A percentile compares a stretch with the other conserved stretches of the same genome.
Evolutionary conservation across 176 grass and related monocot species (phyloP).

Genomic region (Phoenix dactylifera): DNA sequence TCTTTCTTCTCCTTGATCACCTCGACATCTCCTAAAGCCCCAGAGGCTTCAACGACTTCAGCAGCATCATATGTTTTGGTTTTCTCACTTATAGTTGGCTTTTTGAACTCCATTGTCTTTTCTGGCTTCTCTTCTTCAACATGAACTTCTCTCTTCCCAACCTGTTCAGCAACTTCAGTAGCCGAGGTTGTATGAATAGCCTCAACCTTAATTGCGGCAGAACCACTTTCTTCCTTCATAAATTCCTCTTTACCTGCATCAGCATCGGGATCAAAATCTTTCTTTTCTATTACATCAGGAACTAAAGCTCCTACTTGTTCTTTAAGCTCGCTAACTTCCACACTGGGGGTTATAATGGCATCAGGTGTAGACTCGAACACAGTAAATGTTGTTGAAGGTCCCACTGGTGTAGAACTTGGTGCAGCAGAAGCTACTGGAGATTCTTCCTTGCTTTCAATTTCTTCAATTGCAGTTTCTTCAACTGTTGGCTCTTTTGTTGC

Average conservation of each 20-base stretch:
- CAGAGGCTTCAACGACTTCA: background rate
- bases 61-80: background rate
- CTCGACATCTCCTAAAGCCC: background rate
- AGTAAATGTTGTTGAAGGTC: too few species aligned
- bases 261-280: background rate
- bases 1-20: background rate
- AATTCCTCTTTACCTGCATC: background rate
- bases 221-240: background rate
- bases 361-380: too few species aligned
- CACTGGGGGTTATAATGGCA: too few species aligned
- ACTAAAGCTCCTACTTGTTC: background rate
- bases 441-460: background rate
- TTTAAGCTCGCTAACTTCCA: slow-evolving; percentile 1
- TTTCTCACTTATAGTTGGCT: background rate
- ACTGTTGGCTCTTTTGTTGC: background rate
- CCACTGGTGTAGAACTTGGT: background rate
- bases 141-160: background rate
- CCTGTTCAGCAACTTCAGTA: background rate
- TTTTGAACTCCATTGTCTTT: background rate
- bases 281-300: background rate
- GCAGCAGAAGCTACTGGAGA: slow-evolving; percentile 1
- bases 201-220: background rate
- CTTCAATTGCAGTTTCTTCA: background rate
- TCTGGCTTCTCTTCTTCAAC: background rate
- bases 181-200: background rate